Base-by-base conservation (phyloP, 2,329 filamentous ascomycete species). In the Fusarium subglutinans region DNA sequence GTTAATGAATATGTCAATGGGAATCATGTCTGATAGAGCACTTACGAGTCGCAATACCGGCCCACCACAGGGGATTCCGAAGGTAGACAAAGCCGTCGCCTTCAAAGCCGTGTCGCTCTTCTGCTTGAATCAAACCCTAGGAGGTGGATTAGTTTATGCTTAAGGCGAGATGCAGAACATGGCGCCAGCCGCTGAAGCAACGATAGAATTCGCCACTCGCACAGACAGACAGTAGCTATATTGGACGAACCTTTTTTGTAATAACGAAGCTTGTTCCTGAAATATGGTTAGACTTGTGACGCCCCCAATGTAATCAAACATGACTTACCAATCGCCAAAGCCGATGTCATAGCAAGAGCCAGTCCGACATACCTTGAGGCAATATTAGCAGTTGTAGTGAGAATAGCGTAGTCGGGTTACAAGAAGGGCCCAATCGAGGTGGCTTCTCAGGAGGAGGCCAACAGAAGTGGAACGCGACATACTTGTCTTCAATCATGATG, bases 21-120 rank as follows among this genome's bases (percentile, higher is more conserved):
- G 26, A 24, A 50, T 30, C 22, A 9, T 15, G 35, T 37, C n/a
- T 17, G n/a, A 55, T 37, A n/a, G n/a, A 48, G 26, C 40, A 79
- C 92, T 83, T 88, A 97, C 94, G 90, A 80, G 95, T 97, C 75
- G 92, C 86, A 77, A 98, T 98, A 75, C 96, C 96, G 66, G 90
- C 94, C 96, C 96, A 99, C 96, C 96, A 99, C 78, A 96, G 88
- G n/a, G 96, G 95, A 82, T 94, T 98, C 82, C 92, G 94, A 66
- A 99, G 84, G 83, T 99, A 99, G 81, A 94, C 92, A 83, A 94
- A 99, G 66, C 96, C 96, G 79, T 98, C 96, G 77, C 97, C 96
- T 82, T 98, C 95, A 81, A 98, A 99, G 54, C 96, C 97, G 85
- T 98, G 95, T 78, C 91, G 90, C 84, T 97, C 92, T 80, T 94